phyloP scores from a whole-genome alignment of 1,284 basidiomycete genomes.

The Microbotryum silenes-acaulis region DNA sequence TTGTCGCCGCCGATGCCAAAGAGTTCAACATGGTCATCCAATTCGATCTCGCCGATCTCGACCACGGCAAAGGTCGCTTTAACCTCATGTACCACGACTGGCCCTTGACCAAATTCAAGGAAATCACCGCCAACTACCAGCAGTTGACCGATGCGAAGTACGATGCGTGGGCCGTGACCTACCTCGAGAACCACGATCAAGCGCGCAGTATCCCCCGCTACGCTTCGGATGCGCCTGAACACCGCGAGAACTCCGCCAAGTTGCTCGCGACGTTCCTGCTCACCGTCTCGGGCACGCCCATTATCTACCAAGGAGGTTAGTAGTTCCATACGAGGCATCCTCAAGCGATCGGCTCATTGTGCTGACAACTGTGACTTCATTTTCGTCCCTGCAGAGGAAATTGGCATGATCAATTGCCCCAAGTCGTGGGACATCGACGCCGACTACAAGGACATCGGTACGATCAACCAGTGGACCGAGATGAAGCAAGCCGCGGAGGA shows the following conservation, averaged over 20 bases:
- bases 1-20: conserved; percentile 55
- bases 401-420: conserved; percentile 63
- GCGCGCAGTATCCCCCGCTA: conserved; percentile 53
- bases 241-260: conserved; percentile 54
- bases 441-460: conserved; percentile 50
- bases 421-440: conserved; percentile 54
- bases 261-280: conserved; percentile 57
- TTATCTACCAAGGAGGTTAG: conserved; percentile 57
- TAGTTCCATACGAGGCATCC: not conserved
- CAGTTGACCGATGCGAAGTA: conserved; percentile 48
- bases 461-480: conserved; percentile 36
- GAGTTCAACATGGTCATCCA: conserved; percentile 59
- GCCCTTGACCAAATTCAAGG: conserved; percentile 53
- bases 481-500: conserved; percentile 41
- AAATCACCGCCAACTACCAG: conserved; percentile 45
- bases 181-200: conserved; percentile 58
- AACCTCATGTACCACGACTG: conserved; percentile 48
- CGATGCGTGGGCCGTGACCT: conserved; percentile 5
- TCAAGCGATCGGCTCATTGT: not conserved
- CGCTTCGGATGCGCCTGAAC: conserved; percentile 53
- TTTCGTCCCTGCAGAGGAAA: conserved; percentile 45
- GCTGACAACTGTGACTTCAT: not conserved
- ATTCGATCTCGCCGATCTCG: conserved; percentile 45
- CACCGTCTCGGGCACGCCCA: conserved; percentile 58
- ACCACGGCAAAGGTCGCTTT: conserved; percentile 18